Evolutionary conservation across 2,329 filamentous ascomycete genomes (phyloP).

Genomic region (Gaeumannomyces sp.): DNA sequence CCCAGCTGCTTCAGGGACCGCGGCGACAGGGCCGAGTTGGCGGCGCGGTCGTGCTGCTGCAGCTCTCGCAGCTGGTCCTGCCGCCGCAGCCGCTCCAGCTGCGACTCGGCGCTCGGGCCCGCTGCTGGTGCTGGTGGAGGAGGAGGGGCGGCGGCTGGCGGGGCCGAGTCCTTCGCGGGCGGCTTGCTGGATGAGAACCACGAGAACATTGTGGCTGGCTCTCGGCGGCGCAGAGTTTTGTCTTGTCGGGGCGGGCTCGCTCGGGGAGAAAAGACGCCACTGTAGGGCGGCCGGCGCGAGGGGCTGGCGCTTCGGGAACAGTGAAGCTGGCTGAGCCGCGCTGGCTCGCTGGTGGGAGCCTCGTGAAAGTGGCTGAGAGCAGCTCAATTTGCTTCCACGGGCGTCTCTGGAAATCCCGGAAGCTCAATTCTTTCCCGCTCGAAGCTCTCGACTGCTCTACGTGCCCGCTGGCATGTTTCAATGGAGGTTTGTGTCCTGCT

Average conservation of each 20-base stretch:
- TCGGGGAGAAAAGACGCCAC: too few species aligned
- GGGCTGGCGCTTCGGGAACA: too few species aligned
- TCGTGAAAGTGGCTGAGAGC: too few species aligned
- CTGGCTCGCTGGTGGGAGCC: not conserved
- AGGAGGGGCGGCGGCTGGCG: not conserved
- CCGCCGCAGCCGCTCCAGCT: not conserved
- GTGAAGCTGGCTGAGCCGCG: too few species aligned
- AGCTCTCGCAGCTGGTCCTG: not conserved
- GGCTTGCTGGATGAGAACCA: slow-evolving; percentile 2
- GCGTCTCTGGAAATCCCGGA: too few species aligned
- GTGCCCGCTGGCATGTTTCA: not conserved
- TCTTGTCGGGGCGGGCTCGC: too few species aligned
- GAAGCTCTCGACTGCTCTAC: not conserved
- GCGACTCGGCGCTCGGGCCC: not conserved
- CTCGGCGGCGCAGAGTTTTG: not conserved
- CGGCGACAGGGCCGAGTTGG: slow-evolving; percentile 28
- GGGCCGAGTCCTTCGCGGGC: not conserved
- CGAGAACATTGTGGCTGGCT: not conserved
- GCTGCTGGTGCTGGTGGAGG: not conserved
- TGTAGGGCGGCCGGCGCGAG: too few species aligned
- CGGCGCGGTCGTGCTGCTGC: slow-evolving; percentile 3
- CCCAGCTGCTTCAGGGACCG: slow-evolving; percentile 57
- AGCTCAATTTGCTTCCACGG: not conserved
- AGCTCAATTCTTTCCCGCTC: not conserved
- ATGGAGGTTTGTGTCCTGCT: not conserved